Evolutionary conservation across 257 asterid genomes (phyloP).

Genomic region (Petunia secreta): DNA sequence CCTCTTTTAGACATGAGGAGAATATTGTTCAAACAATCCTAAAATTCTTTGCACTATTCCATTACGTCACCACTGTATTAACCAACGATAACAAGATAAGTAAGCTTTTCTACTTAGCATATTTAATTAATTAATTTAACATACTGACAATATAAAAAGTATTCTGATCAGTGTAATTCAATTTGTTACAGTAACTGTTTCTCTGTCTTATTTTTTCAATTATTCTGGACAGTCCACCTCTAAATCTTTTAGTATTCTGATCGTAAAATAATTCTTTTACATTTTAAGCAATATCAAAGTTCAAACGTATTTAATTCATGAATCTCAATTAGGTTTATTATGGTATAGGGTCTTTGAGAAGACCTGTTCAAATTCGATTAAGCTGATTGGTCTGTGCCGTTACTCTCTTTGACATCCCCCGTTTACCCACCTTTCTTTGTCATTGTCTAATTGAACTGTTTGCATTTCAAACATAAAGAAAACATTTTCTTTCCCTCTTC

Average conservation of each 20-base stretch:
- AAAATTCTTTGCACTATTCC: conserved; percentile 31
- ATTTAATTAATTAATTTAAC: too few relatives aligned
- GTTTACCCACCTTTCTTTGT: conserved; percentile 19
- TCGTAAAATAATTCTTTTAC: too few relatives aligned
- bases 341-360: conserved; percentile 39
- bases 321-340: conserved; percentile 36
- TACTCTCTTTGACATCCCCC: conserved; percentile 1
- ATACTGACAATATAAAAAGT: too few relatives aligned
- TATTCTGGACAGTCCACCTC: too few relatives aligned
- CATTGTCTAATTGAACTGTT: neutral
- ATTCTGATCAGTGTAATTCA: too few relatives aligned
- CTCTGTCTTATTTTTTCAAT: too few relatives aligned
- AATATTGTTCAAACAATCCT: neutral
- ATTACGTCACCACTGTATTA: conserved; percentile 28
- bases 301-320: neutral
- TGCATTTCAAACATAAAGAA: neutral
- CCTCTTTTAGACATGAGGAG: conserved; percentile 43
- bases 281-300: too few relatives aligned
- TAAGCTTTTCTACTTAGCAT: too few relatives aligned
- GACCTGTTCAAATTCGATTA: neutral
- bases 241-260: too few relatives aligned
- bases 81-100: neutral
- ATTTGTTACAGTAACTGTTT: too few relatives aligned
- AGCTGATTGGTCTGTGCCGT: conserved; percentile 4
- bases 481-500: neutral